Conservation (phyloP, 352 stramenopile species). For the Globisporangium okanoganense region DNA sequence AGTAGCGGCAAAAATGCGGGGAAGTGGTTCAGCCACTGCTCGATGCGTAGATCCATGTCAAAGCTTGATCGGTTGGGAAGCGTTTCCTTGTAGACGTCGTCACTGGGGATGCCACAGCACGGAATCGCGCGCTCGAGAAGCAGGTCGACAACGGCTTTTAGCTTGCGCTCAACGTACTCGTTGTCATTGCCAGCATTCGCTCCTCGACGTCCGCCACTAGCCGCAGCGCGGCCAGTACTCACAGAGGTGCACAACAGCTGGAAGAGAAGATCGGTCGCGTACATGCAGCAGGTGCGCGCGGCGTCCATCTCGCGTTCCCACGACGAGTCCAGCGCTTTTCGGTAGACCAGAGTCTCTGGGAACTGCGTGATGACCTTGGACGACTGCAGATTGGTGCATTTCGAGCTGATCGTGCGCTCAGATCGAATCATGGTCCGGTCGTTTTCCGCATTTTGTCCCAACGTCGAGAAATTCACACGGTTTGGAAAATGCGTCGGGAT, state of each 20-base stretch:
- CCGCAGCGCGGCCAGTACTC: slow-evolving; percentile 14
- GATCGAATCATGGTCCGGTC: slow-evolving; percentile 53
- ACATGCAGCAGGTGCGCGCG: slow-evolving; percentile 49
- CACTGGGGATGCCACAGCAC: slow-evolving; percentile 70
- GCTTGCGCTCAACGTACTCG: slow-evolving; percentile 29
- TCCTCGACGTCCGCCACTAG: neutral
- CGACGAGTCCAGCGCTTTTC: slow-evolving; percentile 66
- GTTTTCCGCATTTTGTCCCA: slow-evolving; percentile 18
- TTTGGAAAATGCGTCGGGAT: slow-evolving; percentile 74
- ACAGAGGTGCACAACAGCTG: slow-evolving; percentile 33
- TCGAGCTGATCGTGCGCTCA: slow-evolving; percentile 78
- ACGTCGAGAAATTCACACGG: slow-evolving; percentile 21
- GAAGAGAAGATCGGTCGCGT: slow-evolving; percentile 46
- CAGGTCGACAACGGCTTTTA: slow-evolving; percentile 62
- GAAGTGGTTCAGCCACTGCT: slow-evolving; percentile 85
- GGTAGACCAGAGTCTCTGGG: slow-evolving; percentile 50
- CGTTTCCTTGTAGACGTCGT: slow-evolving; percentile 81
- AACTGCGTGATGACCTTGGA: slow-evolving; percentile 71
- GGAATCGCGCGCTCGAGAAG: slow-evolving; percentile 71
- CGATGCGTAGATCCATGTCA: slow-evolving; percentile 72
- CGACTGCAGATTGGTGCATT: slow-evolving; percentile 75
- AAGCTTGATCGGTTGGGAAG: slow-evolving; percentile 80
- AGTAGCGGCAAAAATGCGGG: slow-evolving; percentile 65
- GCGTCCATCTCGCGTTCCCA: slow-evolving; percentile 71
- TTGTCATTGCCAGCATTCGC: slow-evolving; percentile 1